phyloP scores from a whole-genome alignment of 2,329 filamentous ascomycete genomes.

The Macrophomina phaseolina region DNA sequence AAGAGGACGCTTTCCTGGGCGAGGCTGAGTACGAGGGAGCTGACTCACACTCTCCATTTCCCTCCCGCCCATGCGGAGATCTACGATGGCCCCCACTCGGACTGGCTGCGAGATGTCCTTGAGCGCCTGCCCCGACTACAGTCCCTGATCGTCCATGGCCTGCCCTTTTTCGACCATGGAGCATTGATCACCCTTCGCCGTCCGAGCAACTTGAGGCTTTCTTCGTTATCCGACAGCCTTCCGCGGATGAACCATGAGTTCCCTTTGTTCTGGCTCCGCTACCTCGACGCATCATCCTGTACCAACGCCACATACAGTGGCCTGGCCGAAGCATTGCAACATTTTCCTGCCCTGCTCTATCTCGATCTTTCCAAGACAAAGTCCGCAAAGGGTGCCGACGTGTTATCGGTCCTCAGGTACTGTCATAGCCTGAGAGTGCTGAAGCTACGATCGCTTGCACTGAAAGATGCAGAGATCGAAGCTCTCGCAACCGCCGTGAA shows the following conservation, averaged over 20 bases:
- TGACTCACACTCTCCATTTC: conserved; percentile 67
- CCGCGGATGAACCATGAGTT: conserved; percentile 31
- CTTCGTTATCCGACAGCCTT: conserved; percentile 32
- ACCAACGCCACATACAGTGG: conserved; percentile 63
- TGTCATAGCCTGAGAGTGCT: conserved; percentile 61
- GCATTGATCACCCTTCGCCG: conserved; percentile 58
- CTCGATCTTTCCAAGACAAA: conserved; percentile 63
- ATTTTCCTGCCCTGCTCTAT: conserved; percentile 62
- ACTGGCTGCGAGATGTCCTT: conserved; percentile 65
- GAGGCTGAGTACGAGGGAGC: conserved; percentile 56
- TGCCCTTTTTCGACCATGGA: conserved; percentile 68
- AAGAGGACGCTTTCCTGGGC: conserved; percentile 62
- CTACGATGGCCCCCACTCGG: conserved; percentile 63
- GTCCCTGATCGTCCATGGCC: conserved; percentile 62
- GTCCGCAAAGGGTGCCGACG: conserved; percentile 54
- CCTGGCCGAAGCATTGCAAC: conserved; percentile 57
- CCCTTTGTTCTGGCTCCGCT: conserved; percentile 55
- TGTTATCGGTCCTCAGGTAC: conserved; percentile 54
- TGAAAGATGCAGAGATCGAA: conserved; percentile 60
- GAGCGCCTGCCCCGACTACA: conserved; percentile 64
- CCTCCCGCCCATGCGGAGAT: conserved; percentile 66
- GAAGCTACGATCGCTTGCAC: conserved; percentile 59
- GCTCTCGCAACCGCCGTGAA: conserved; percentile 59
- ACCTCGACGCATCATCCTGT: conserved; percentile 63
- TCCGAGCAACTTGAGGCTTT: conserved; percentile 36